Percentiles rank a stretch among this genome's conserved stretches.
phyloP scores from a whole-genome alignment of 306 rosid species.

The Betula pendula region DNA sequence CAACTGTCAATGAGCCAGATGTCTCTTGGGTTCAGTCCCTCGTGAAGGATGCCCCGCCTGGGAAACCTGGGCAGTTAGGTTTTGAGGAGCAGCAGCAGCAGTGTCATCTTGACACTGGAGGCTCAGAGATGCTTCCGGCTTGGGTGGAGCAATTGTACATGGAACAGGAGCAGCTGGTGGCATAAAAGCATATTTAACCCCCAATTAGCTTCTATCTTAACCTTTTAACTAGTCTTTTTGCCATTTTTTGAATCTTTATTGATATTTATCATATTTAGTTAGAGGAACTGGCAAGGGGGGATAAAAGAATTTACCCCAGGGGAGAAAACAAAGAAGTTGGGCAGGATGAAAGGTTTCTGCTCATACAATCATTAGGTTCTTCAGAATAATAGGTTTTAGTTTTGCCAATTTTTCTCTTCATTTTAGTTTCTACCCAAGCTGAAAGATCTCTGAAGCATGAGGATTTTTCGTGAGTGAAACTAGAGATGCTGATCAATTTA shows the following conservation, averaged over 20 bases:
- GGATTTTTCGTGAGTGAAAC: constrained; percentile 7
- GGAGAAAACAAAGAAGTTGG: constrained; percentile 21
- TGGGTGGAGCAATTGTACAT: constrained; percentile 66
- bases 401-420: constrained; percentile 8
- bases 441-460: constrained; percentile 7
- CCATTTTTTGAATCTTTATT: constrained; percentile 39
- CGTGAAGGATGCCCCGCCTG: constrained; percentile 54
- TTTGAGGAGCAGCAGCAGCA: constrained; percentile 51
- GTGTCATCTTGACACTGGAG: constrained; percentile 46
- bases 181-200: constrained; percentile 32
- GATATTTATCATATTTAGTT: constrained; percentile 41
- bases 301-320: constrained; percentile 17
- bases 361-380: constrained; percentile 19
- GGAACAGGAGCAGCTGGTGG: constrained; percentile 75
- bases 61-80: constrained; percentile 29
- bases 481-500: constrained; percentile 14
- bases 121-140: constrained; percentile 42
- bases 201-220: constrained; percentile 18
- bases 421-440: constrained; percentile 15
- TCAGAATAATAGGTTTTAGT: constrained; percentile 27
- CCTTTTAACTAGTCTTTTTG: constrained; percentile 34
- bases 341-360: constrained; percentile 51
- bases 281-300: constrained; percentile 29
- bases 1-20: constrained; percentile 47
- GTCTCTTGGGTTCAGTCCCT: constrained; percentile 79